These are phyloP conservation scores for Lachancea lanzarotensis DNA, from an alignment of 805 yeast species.

Conservation along the genomic window DNA sequence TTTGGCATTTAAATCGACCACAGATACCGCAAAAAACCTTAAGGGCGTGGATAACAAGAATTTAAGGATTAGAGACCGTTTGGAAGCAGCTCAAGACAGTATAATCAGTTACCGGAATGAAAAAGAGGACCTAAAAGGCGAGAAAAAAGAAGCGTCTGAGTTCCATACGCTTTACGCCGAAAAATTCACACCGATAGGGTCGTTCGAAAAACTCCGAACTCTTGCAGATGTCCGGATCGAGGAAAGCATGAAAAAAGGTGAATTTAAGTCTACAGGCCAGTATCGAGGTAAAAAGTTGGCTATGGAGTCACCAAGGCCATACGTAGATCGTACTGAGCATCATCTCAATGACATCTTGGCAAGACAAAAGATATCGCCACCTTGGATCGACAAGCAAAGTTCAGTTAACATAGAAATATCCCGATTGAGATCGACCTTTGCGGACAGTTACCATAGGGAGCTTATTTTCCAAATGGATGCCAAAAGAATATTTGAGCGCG, in stretches of 20 bases:
- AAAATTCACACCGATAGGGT: slow-evolving; percentile 40
- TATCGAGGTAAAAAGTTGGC: slow-evolving; percentile 55
- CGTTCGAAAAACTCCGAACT: slow-evolving; percentile 44
- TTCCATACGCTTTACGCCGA: slow-evolving; percentile 60
- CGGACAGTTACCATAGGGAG: slow-evolving; percentile 34
- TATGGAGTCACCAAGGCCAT: slow-evolving; percentile 42
- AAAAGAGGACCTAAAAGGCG: slow-evolving; percentile 17
- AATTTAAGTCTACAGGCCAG: slow-evolving; percentile 49
- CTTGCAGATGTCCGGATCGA: slow-evolving; percentile 72
- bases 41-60: slow-evolving; percentile 24
- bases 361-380: slow-evolving; percentile 75
- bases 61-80: slow-evolving; percentile 32
- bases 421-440: slow-evolving; percentile 42
- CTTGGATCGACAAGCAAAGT: slow-evolving; percentile 81
- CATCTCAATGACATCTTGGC: slow-evolving; percentile 71
- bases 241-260: slow-evolving; percentile 67
- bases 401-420: slow-evolving; percentile 44
- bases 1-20: slow-evolving; percentile 10
- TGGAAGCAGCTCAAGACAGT: slow-evolving; percentile 56
- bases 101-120: slow-evolving; percentile 56
- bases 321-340: slow-evolving; percentile 62
- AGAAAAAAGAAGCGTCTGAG: slow-evolving; percentile 37
- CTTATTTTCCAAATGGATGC: slow-evolving; percentile 10
- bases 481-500: background rate
- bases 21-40: slow-evolving; percentile 14